phyloP scores from a whole-genome alignment of 768 basidiomycete genomes.

The Boletus rufocinnamomeus region DNA sequence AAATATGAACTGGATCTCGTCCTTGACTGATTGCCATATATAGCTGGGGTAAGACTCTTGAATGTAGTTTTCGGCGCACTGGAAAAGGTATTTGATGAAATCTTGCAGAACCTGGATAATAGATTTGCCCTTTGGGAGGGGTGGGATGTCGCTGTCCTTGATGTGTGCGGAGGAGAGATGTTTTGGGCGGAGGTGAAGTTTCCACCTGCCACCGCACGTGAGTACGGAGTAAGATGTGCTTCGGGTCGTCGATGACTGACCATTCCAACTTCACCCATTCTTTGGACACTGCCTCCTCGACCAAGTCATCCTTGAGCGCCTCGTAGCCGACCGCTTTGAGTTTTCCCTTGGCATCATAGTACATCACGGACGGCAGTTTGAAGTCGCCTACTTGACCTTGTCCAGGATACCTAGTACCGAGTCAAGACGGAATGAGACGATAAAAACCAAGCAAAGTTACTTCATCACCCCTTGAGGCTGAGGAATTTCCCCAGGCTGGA shows the following conservation, averaged over 20 bases:
- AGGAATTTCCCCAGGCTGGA: conserved; percentile 37
- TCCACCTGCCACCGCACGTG: conserved; percentile 27
- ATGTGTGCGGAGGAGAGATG: conserved; percentile 28
- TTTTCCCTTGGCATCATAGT: conserved; percentile 42
- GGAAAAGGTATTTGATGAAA: conserved; percentile 45
- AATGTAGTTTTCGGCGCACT: conserved; percentile 47
- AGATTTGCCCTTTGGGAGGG: conserved; percentile 42
- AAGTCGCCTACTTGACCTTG: conserved; percentile 42
- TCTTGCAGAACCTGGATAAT: conserved; percentile 44
- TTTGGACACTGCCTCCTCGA: conserved; percentile 38
- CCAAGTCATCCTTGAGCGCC: conserved; percentile 38
- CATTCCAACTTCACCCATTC: conserved; percentile 48
- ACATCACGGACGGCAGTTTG: conserved; percentile 49
- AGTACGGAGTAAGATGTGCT: neutral
- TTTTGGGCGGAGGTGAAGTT: conserved; percentile 41
- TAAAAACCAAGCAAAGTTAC: neutral
- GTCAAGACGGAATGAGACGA: neutral
- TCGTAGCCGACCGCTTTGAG: conserved; percentile 45
- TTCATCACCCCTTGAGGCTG: conserved; percentile 24
- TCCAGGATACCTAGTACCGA: conserved; percentile 34
- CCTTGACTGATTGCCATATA: conserved; percentile 45
- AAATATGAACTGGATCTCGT: conserved; percentile 49
- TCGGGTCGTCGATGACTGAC: conserved; percentile 20
- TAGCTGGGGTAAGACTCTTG: conserved; percentile 43
- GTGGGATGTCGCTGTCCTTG: conserved; percentile 35